Base-by-base conservation (phyloP, 495 filamentous ascomycete genomes). In the Cercophora sp. region DNA sequence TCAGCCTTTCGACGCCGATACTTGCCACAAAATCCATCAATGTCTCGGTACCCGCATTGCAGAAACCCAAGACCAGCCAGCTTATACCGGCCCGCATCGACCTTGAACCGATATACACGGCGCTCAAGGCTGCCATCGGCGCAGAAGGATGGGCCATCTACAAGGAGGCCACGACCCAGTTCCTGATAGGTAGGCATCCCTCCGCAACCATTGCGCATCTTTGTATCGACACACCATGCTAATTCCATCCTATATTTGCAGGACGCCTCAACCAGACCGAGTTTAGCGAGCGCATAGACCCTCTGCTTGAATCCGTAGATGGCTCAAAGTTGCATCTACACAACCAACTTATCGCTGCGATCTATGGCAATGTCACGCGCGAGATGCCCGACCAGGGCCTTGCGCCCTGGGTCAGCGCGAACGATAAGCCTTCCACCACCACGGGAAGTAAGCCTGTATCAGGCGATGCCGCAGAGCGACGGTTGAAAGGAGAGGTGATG, bases 401-500 rank as follows among this genome's bases (percentile, higher is more conserved):
- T 59, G 94, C 93, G 53, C 87, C 81, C 59, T 98, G 91, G 91
- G 93, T 98, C 48, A 90, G 87, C 58, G 88, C 89, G 19, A 96
- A 93, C 62, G 92, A 97, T 72, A 96, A 96, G 72, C 91, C 91
- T n/a, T 74, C 79, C 11, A 67, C 79, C n/a, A 82, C 81, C 20
- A 72, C 83, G 50, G 81, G 85, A 40, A 83, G 81, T 44, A 92
- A 93, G 68, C 88, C 87, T 23, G 82, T 87, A 27, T 84, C 84
- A 8, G 89, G 89, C 35, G 93, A 97, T 79, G 84, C 88, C n/a
- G 84, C 86, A 29, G 93, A 97, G 69, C 85, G 92, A 63, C 78
- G 87, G 60, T 65, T 96, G 56, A 96, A 96, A 78, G 85, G 81
- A 46, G 91, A 97, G 70, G 85, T 96, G 40, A 98, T 97, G 93